These are phyloP conservation scores for Starmerella sp. DNA, from an alignment of 805 yeast species.

Conservation along the genomic window DNA sequence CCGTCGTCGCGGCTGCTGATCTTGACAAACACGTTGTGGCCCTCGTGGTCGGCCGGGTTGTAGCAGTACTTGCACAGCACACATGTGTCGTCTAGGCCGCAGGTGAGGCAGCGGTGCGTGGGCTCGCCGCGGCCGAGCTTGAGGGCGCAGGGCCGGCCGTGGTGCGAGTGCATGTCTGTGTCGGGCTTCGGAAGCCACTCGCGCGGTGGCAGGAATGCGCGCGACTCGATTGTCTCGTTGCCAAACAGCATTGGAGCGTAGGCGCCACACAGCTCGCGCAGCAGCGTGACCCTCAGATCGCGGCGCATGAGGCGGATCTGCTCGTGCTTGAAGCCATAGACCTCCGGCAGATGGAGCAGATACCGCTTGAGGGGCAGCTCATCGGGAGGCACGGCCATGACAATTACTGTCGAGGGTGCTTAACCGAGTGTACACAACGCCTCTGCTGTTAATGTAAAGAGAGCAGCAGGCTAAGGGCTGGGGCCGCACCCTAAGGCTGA, in stretches of 20 bases:
- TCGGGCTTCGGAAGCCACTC: constrained; percentile 22
- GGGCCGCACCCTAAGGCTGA: not conserved
- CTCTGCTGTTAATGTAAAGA: not conserved
- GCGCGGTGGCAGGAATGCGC: constrained; percentile 10
- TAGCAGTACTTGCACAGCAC: constrained; percentile 73
- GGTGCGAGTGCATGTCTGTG: constrained; percentile 34
- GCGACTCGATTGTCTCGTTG: constrained; percentile 4
- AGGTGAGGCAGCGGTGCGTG: constrained; percentile 63
- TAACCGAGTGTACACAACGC: not conserved
- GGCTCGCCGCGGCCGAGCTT: constrained; percentile 71
- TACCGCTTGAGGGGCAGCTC: not conserved
- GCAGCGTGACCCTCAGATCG: constrained; percentile 34
- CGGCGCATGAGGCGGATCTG: constrained; percentile 21
- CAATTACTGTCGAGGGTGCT: not conserved
- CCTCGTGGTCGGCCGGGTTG: constrained; percentile 55
- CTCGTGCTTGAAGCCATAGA: constrained; percentile 23
- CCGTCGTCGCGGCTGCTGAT: constrained; percentile 52
- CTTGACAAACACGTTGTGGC: constrained; percentile 57
- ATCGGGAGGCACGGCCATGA: not conserved
- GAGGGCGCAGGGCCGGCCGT: constrained; percentile 60
- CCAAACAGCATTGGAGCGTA: constrained; percentile 13
- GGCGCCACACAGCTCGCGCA: constrained; percentile 33
- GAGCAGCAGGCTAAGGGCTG: not conserved
- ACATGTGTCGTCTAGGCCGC: constrained; percentile 70
- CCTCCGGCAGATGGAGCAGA: constrained; percentile 23